phyloP scores from a whole-genome alignment of 2,329 filamentous ascomycete genomes.

The Cladophialophora immunda region DNA sequence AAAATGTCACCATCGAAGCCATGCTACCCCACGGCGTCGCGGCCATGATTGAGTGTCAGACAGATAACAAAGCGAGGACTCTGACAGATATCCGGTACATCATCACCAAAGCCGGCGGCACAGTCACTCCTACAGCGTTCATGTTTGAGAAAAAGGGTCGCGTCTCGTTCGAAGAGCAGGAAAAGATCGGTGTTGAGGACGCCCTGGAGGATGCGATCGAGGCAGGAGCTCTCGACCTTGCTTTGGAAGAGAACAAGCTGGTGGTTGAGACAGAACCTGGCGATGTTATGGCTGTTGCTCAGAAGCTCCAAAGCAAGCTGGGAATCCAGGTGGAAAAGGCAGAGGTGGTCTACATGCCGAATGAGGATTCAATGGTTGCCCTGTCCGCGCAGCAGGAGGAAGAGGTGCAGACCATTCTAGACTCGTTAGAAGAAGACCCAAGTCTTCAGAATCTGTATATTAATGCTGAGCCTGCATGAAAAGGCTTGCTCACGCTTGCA shows the following conservation, averaged over 20 bases:
- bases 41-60: constrained; percentile 77
- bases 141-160: constrained; percentile 84
- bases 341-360: constrained; percentile 86
- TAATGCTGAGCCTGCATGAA: constrained; percentile 59
- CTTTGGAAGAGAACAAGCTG: constrained; percentile 72
- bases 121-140: constrained; percentile 77
- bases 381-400: constrained; percentile 66
- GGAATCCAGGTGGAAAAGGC: constrained; percentile 74
- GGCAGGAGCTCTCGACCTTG: constrained; percentile 71
- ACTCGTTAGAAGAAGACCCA: constrained; percentile 66
- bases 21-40: constrained; percentile 59
- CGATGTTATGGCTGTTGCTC: constrained; percentile 69
- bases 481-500: constrained; percentile 12
- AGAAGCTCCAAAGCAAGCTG: constrained; percentile 69
- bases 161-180: constrained; percentile 69
- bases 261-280: constrained; percentile 75
- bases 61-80: constrained; percentile 78
- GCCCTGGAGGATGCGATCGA: constrained; percentile 84
- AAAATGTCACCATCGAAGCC: constrained; percentile 55
- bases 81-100: constrained; percentile 75
- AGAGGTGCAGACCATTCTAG: constrained; percentile 67
- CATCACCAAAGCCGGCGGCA: constrained; percentile 76
- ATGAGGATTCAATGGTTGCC: constrained; percentile 76
- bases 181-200: constrained; percentile 70
- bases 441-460: constrained; percentile 82